These are phyloP conservation scores for Schoenoplectus tabernaemontani DNA, from an alignment of 202 grass and related monocot genomes.

Conservation along the genomic window DNA sequence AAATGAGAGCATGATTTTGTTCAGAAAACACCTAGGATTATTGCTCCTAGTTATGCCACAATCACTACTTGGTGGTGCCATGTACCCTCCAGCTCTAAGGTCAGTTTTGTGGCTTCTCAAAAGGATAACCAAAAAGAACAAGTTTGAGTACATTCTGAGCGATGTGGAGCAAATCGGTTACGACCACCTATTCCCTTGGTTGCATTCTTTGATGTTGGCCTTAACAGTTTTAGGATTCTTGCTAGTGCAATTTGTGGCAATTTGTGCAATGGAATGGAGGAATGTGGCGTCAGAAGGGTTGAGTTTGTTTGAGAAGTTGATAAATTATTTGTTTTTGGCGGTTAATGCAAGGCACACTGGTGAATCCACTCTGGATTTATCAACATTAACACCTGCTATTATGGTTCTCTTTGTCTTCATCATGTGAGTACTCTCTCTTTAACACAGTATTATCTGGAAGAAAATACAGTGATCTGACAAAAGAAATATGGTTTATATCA, in stretches of 20 bases:
- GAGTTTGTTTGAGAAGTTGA: slow-evolving; percentile 33
- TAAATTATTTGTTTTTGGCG: slow-evolving; percentile 43
- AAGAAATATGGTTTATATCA: background rate
- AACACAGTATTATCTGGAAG: background rate
- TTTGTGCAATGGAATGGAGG: slow-evolving; percentile 52
- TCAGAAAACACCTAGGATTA: slow-evolving; percentile 36
- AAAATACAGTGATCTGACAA: background rate
- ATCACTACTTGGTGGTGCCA: slow-evolving; percentile 40
- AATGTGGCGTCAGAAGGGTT: slow-evolving; percentile 24
- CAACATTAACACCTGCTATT: slow-evolving; percentile 41
- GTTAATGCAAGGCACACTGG: slow-evolving; percentile 58
- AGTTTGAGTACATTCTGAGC: slow-evolving; percentile 24
- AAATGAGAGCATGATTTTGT: slow-evolving; percentile 58
- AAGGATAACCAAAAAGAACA: slow-evolving; percentile 15
- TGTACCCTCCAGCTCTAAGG: slow-evolving; percentile 40
- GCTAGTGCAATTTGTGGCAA: slow-evolving; percentile 18
- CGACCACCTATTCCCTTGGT: slow-evolving; percentile 37
- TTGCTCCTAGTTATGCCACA: slow-evolving; percentile 50
- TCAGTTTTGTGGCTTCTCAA: slow-evolving; percentile 35
- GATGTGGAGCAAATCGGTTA: slow-evolving; percentile 27
- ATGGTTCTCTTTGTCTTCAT: slow-evolving; percentile 57
- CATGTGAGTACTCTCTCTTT: slow-evolving; percentile 38
- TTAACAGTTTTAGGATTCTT: slow-evolving; percentile 22
- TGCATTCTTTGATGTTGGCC: slow-evolving; percentile 35
- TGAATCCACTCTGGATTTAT: slow-evolving; percentile 44